A percentile compares a stretch with the other conserved stretches of the same genome.
phyloP scores from a whole-genome alignment of 768 basidiomycete species.

The Rhodotorula taiwanensis region DNA sequence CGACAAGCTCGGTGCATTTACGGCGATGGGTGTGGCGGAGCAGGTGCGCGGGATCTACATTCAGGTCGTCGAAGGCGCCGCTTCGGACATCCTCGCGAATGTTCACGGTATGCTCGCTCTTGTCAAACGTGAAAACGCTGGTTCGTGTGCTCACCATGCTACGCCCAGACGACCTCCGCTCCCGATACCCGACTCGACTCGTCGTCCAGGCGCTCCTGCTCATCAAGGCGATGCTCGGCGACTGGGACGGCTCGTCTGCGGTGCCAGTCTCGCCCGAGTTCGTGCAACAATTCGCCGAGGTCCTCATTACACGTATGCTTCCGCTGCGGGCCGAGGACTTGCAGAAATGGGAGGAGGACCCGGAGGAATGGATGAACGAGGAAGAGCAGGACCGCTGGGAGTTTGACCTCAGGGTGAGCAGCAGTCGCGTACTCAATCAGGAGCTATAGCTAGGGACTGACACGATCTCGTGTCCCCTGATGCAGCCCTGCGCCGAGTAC shows the following conservation, averaged over 20 bases:
- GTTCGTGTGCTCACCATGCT: too few relatives aligned
- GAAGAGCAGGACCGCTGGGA: slow-evolving; percentile 89
- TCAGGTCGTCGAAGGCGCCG: slow-evolving; percentile 16
- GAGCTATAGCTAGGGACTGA: background rate
- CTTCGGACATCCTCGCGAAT: background rate
- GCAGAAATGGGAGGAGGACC: slow-evolving; percentile 74
- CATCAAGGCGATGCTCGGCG: slow-evolving; percentile 30
- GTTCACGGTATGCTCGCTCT: too few relatives aligned
- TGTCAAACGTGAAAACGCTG: too few relatives aligned
- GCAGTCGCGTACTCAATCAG: background rate
- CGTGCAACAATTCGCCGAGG: slow-evolving; percentile 51
- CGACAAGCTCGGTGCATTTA: slow-evolving; percentile 20
- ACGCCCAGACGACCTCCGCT: slow-evolving; percentile 12
- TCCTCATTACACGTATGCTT: slow-evolving; percentile 77
- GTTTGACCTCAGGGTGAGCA: slow-evolving; percentile 74
- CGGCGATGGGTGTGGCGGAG: slow-evolving; percentile 18
- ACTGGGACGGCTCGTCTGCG: slow-evolving; percentile 29
- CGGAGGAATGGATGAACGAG: slow-evolving; percentile 87
- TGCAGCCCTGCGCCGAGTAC: slow-evolving; percentile 91
- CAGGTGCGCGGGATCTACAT: slow-evolving; percentile 16
- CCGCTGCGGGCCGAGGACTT: slow-evolving; percentile 75
- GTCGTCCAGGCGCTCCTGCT: slow-evolving; percentile 36
- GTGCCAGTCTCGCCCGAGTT: slow-evolving; percentile 23
- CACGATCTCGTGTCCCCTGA: background rate
- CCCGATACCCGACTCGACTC: slow-evolving; percentile 31